A percentile compares a stretch with the other conserved stretches of the same genome.
Evolutionary conservation across 306 rosid genomes (phyloP).

Genomic region (Fragaria nilgerrensis): DNA sequence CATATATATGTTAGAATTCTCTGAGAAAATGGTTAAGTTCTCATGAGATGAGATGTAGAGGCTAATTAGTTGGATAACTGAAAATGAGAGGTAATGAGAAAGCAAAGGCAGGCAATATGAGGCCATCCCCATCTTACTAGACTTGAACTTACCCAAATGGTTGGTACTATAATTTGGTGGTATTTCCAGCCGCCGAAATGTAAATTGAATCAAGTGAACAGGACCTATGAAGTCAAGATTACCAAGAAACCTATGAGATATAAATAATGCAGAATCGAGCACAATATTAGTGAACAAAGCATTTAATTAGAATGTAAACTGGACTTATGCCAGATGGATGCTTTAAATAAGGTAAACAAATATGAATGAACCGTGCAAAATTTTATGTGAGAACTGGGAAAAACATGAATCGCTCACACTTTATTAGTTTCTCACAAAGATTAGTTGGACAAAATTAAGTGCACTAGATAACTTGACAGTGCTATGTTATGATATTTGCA

Average conservation of each 20-base stretch:
- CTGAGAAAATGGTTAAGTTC: background rate
- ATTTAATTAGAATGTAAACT: background rate
- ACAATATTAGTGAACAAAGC: background rate
- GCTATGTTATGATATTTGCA: background rate
- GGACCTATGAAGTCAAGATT: constrained; percentile 54
- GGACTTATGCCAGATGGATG: background rate
- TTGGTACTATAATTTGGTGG: constrained; percentile 75
- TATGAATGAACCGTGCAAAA: background rate
- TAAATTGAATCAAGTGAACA: constrained; percentile 80
- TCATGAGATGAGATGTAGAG: background rate
- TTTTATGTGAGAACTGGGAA: background rate
- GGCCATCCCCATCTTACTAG: constrained; percentile 7
- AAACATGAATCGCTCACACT: background rate
- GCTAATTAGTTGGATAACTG: background rate
- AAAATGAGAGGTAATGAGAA: background rate
- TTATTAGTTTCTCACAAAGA: background rate
- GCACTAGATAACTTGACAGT: background rate
- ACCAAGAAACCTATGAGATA: constrained; percentile 22
- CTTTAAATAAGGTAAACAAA: background rate
- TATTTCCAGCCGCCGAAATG: constrained; percentile 86
- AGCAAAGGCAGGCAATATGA: background rate
- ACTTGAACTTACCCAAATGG: constrained; percentile 75
- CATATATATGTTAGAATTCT: background rate
- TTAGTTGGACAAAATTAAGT: background rate
- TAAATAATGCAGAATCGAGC: constrained; percentile 14